Evolutionary conservation across 176 grass and related monocot species (phyloP), one percentile per base, ranked within the genome.

Genomic region (Guadua angustifolia): DNA sequence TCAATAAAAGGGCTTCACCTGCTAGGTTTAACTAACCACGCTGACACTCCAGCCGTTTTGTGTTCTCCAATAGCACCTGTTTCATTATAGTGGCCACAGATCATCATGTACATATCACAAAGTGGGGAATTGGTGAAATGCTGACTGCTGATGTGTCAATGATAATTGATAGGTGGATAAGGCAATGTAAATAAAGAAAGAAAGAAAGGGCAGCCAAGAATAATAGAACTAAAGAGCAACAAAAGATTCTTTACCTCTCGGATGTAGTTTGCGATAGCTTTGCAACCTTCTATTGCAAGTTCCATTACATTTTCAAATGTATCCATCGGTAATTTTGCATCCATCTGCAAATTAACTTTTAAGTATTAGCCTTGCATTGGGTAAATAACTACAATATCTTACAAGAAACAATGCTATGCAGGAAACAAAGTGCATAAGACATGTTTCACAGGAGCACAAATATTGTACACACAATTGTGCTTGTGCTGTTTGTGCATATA

Each of bases 261-360:
- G 32, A 95, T 92, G 80, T 98, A 95, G 25, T 82, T 76, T 82
- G 93, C 95, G 7, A 98, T 90, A 25, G 93, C 95, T 86, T 95
- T 98, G 93, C 95, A 98, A 72, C 95, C 95, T 92, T 98, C 93
- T 10, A 91, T 82, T 73, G 95, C 93, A 81, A 98, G 91, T 68
- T 83, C 91, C 93, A 98, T 98, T 61, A 98, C 91, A 77, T 78
- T 91, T 90, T 98, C 95, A 90, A 98, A 98, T 78, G 88, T 95
- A 42, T 98, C 95, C 85, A 93, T 86, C 0, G 90, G 83, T 87
- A 98, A 87, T 63, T 98, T 98, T 47, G 95, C 92, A 66, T 92
- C 95, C 89, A 92, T 98, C 95, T 98, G 88, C 66, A 82, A 86
- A 88, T 39, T 18, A 82, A 4, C 5, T 67, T 56, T 64, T 51